A percentile compares a stretch with the other conserved stretches of the same genome.
Conservation (phyloP, 768 basidiomycete species). For the Boletus vermiculosoides region DNA sequence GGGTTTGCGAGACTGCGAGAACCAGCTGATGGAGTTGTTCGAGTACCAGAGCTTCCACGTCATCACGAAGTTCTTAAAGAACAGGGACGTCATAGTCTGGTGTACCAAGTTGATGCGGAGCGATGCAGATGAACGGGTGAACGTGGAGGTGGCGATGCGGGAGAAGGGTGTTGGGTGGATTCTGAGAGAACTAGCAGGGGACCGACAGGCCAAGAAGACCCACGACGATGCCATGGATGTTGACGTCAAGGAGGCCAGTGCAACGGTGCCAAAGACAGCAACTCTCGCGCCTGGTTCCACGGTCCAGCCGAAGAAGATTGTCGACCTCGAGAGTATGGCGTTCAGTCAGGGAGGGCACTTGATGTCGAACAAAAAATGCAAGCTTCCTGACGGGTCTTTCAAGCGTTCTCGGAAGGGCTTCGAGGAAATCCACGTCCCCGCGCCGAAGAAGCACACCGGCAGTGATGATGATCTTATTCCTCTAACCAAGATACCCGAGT, state of each 20-base stretch:
- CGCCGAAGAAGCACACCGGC: constrained; percentile 74
- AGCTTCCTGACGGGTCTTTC: constrained; percentile 96
- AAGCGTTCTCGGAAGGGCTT: constrained; percentile 95
- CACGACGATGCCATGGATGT: constrained; percentile 74
- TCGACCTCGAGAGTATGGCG: constrained; percentile 94
- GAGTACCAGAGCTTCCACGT: constrained; percentile 91
- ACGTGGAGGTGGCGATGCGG: constrained; percentile 97
- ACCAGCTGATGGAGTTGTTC: constrained; percentile 94
- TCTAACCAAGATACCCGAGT: constrained; percentile 70
- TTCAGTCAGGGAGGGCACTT: constrained; percentile 95
- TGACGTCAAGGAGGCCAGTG: constrained; percentile 51
- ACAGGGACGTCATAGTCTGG: constrained; percentile 96
- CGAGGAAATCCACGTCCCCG: constrained; percentile 96
- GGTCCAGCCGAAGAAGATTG: constrained; percentile 76
- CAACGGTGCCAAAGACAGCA: constrained; percentile 70
- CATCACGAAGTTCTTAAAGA: constrained; percentile 88
- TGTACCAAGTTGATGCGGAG: constrained; percentile 93
- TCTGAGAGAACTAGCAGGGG: constrained; percentile 81
- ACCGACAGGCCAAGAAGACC: constrained; percentile 58
- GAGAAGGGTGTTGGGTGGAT: constrained; percentile 98
- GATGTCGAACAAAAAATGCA: constrained; percentile 99
- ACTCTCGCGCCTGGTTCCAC: constrained; percentile 86
- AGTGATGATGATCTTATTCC: constrained; percentile 68
- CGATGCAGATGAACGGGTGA: constrained; percentile 83
- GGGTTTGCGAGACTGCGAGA: constrained; percentile 88